Percentiles rank a stretch among this genome's conserved stretches.
Evolutionary conservation across 257 asterid genomes (phyloP).

Genomic region (Fraxinus pennsylvanica): DNA sequence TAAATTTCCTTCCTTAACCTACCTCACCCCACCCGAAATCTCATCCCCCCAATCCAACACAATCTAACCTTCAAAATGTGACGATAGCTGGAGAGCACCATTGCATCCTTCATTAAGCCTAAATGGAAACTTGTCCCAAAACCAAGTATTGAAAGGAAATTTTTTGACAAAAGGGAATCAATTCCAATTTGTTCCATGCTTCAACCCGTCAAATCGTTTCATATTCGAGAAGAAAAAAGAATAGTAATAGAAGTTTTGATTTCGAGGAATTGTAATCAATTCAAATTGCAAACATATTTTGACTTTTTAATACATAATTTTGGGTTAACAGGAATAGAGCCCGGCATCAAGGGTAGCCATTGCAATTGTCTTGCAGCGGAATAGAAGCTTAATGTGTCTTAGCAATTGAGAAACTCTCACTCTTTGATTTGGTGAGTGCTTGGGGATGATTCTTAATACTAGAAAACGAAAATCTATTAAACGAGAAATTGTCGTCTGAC

Average conservation of each 20-base stretch:
- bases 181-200: not conserved
- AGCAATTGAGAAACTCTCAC: slow-evolving; percentile 55
- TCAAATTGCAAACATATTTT: too few relatives aligned
- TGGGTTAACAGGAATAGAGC: slow-evolving; percentile 32
- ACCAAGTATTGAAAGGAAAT: slow-evolving; percentile 47
- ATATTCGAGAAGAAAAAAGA: too few relatives aligned
- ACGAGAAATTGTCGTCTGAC: slow-evolving; percentile 75
- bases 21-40: too few relatives aligned
- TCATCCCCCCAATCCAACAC: too few relatives aligned
- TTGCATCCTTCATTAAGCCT: too few relatives aligned
- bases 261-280: too few relatives aligned
- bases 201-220: not conserved
- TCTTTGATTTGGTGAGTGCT: slow-evolving; percentile 42
- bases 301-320: too few relatives aligned
- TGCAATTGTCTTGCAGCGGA: slow-evolving; percentile 68
- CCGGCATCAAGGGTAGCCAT: slow-evolving; percentile 71
- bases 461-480: slow-evolving; percentile 46
- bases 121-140: not conserved
- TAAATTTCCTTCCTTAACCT: too few relatives aligned
- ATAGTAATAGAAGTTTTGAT: too few relatives aligned
- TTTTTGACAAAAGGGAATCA: slow-evolving; percentile 14
- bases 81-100: too few relatives aligned
- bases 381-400: slow-evolving; percentile 57
- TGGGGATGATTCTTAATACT: slow-evolving; percentile 25
- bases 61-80: too few relatives aligned